phyloP scores from a whole-genome alignment of 1,139 yeast genomes.

The Diutina ranongensis region DNA sequence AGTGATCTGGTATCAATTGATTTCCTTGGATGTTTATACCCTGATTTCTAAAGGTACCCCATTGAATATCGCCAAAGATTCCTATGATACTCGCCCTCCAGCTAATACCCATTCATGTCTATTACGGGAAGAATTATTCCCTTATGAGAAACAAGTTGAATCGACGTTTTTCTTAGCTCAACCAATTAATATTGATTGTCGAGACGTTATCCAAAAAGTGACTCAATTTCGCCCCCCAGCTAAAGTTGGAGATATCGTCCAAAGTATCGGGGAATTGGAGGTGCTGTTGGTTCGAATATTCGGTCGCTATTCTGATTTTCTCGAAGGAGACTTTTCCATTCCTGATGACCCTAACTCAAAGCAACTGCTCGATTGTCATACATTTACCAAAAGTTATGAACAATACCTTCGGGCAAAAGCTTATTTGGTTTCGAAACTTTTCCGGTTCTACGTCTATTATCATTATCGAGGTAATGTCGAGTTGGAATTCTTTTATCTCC shows the following conservation, averaged over 20 bases:
- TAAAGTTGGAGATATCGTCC: neutral
- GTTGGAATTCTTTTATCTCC: constrained; percentile 8
- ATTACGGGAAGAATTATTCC: constrained; percentile 7
- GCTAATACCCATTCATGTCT: no score
- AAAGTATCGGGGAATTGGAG: neutral
- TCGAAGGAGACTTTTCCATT: constrained; percentile 7
- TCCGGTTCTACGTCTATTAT: constrained; percentile 10
- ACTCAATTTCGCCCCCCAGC: neutral
- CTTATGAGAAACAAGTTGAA: neutral
- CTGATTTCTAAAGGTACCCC: constrained; percentile 7
- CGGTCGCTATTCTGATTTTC: constrained; percentile 8
- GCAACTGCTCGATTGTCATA: neutral
- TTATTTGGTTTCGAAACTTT: constrained; percentile 8
- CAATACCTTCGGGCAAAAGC: constrained; percentile 7
- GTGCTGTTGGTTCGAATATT: constrained; percentile 3
- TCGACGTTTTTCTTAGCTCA: neutral
- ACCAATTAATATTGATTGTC: neutral
- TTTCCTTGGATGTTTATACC: constrained; percentile 8
- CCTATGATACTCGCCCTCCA: constrained; percentile 9
- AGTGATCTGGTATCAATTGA: constrained; percentile 10
- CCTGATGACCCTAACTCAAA: constrained; percentile 6
- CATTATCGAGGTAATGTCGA: constrained; percentile 7
- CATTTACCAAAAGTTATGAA: constrained; percentile 3
- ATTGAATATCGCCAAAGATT: constrained; percentile 6
- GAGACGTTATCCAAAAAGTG: neutral